Percentiles rank a stretch among this genome's conserved stretches.
Evolutionary conservation across 106 monocot genomes (phyloP).

Genomic region (Dendrobium nobile): DNA sequence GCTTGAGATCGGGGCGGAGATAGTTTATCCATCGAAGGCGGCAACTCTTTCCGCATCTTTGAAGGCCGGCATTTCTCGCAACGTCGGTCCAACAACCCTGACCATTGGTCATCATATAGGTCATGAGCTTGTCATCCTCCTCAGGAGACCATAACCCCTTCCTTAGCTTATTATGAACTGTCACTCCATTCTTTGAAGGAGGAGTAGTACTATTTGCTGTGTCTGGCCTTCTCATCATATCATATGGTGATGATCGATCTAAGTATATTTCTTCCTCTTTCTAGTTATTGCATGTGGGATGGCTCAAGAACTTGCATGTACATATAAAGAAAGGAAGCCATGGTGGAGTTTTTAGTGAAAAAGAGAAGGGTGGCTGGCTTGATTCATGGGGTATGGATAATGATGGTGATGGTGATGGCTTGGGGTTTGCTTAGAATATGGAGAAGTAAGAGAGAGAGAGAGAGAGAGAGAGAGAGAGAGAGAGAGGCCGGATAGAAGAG

Average conservation of each 20-base stretch:
- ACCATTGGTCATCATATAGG: conserved; percentile 53
- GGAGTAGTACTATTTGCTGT: background rate
- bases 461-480: conserved; percentile 12
- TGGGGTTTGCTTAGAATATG: conserved; percentile 54
- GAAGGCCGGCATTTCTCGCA: conserved; percentile 60
- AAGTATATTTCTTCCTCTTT: background rate
- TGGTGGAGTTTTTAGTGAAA: background rate
- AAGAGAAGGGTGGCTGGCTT: conserved; percentile 14
- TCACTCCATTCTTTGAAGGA: background rate
- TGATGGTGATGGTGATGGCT: conserved; percentile 31
- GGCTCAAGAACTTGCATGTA: too few relatives aligned
- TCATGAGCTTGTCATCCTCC: conserved; percentile 63
- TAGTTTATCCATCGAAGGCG: conserved; percentile 75
- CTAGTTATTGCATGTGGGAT: background rate
- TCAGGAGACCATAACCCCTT: conserved; percentile 77
- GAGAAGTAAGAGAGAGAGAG: conserved; percentile 20
- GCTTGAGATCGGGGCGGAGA: conserved; percentile 63
- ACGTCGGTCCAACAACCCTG: conserved; percentile 77
- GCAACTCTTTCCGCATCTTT: conserved; percentile 76
- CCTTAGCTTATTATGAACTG: conserved; percentile 28
- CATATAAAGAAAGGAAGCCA: background rate
- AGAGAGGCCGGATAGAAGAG: conserved; percentile 9
- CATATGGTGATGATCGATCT: background rate
- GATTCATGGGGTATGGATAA: conserved; percentile 12
- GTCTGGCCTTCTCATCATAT: conserved; percentile 55